These are phyloP conservation scores for Yarrowia alimentaria DNA, from an alignment of 805 yeast genomes.

Conservation along the genomic window DNA sequence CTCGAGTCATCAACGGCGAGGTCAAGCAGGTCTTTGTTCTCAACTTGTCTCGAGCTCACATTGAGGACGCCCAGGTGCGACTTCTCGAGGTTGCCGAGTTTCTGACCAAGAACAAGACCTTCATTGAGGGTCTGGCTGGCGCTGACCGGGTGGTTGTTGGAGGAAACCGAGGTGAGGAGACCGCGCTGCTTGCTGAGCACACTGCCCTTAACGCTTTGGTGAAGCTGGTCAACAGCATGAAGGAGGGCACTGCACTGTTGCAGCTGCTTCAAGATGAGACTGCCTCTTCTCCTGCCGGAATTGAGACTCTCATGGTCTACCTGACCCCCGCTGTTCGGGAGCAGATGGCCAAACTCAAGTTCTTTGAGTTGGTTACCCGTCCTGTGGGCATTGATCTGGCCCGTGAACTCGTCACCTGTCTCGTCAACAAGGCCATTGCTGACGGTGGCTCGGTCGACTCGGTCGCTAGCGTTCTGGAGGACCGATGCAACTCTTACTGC, in stretches of 20 bases:
- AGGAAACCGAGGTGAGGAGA: constrained; percentile 38
- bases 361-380: constrained; percentile 76
- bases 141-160: constrained; percentile 37
- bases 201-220: constrained; percentile 78
- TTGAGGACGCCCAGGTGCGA: constrained; percentile 38
- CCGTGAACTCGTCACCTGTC: constrained; percentile 82
- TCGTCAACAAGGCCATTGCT: constrained; percentile 82
- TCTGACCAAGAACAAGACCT: constrained; percentile 47
- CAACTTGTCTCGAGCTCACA: constrained; percentile 30
- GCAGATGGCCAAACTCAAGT: constrained; percentile 63
- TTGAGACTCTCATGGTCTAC: constrained; percentile 67
- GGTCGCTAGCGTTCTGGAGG: constrained; percentile 83
- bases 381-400: constrained; percentile 60
- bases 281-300: constrained; percentile 43
- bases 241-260: constrained; percentile 87
- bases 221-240: constrained; percentile 70
- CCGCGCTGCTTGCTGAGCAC: constrained; percentile 73
- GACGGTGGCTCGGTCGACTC: constrained; percentile 92
- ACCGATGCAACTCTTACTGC: constrained; percentile 91
- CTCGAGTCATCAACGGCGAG: constrained; percentile 27
- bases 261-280: constrained; percentile 75
- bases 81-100: constrained; percentile 41
- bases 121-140: constrained; percentile 45
- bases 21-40: constrained; percentile 34
- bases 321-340: constrained; percentile 66